Percentiles rank a stretch among this genome's conserved stretches.
Evolutionary conservation across 768 basidiomycete species (phyloP).

Genomic region (Mycena amicta): DNA sequence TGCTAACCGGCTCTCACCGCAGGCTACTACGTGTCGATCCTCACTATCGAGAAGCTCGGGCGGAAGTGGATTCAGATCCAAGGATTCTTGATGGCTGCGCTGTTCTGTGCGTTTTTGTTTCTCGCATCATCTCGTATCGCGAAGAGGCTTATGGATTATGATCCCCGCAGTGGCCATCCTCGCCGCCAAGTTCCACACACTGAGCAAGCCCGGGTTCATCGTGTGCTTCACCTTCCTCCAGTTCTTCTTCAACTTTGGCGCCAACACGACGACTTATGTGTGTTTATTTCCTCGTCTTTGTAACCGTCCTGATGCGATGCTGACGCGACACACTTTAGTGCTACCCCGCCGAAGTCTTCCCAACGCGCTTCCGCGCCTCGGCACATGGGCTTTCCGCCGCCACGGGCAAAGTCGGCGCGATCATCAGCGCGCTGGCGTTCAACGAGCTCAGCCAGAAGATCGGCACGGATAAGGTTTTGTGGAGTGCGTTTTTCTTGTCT

Average conservation of each 20-base stretch:
- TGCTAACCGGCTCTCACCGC: too few species aligned
- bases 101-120: slow-evolving; percentile 64
- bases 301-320: neutral
- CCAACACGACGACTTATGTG: slow-evolving; percentile 67
- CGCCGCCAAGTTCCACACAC: slow-evolving; percentile 61
- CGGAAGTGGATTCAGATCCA: slow-evolving; percentile 77
- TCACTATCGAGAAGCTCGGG: slow-evolving; percentile 73
- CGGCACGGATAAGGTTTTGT: slow-evolving; percentile 56
- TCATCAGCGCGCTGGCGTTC: slow-evolving; percentile 63
- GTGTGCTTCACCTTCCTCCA: slow-evolving; percentile 70
- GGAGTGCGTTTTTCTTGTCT: slow-evolving; percentile 51
- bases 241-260: slow-evolving; percentile 86
- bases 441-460: slow-evolving; percentile 49
- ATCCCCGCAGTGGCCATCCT: slow-evolving; percentile 67
- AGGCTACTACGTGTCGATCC: slow-evolving; percentile 72
- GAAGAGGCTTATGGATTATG: too few species aligned
- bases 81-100: slow-evolving; percentile 70
- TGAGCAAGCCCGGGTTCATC: slow-evolving; percentile 64
- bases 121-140: too few species aligned
- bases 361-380: slow-evolving; percentile 70
- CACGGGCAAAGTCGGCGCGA: slow-evolving; percentile 61
- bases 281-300: neutral
- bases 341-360: slow-evolving; percentile 81
- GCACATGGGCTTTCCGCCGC: slow-evolving; percentile 81
- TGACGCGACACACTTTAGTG: too few species aligned